Conservation (phyloP, 2,329 filamentous ascomycete genomes). For the Colletotrichum sidae region DNA sequence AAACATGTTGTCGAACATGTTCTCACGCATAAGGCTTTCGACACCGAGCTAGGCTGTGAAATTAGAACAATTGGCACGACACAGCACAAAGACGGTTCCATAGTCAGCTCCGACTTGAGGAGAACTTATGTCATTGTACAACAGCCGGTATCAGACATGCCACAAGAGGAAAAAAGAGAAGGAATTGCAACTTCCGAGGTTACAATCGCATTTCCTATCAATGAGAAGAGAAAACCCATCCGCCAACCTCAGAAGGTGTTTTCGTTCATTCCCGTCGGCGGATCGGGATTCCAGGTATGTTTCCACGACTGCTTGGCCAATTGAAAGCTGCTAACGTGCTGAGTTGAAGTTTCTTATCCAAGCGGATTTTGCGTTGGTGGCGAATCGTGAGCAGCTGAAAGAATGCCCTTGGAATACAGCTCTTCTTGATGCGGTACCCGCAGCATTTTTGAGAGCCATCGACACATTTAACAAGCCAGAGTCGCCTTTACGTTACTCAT, state of each 20-base stretch:
- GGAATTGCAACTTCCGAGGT: neutral
- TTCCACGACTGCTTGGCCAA: neutral
- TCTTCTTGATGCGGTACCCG: neutral
- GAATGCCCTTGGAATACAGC: neutral
- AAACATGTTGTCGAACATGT: neutral
- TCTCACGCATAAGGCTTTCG: neutral
- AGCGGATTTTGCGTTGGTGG: neutral
- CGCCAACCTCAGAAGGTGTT: neutral
- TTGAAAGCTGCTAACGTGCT: no score
- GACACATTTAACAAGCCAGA: neutral
- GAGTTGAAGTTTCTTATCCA: neutral
- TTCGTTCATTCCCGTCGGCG: neutral
- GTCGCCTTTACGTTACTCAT: neutral
- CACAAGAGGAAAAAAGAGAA: neutral
- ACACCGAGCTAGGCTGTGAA: neutral
- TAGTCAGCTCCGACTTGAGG: no score
- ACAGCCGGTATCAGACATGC: neutral
- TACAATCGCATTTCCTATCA: neutral
- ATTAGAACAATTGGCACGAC: neutral
- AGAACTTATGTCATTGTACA: neutral
- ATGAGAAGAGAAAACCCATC: neutral
- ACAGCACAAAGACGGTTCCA: neutral
- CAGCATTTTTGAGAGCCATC: neutral
- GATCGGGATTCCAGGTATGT: neutral
- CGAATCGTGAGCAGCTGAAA: neutral